Base-by-base conservation (phyloP, 169 alveolate genomes). In the Plasmodium billcollinsi region DNA sequence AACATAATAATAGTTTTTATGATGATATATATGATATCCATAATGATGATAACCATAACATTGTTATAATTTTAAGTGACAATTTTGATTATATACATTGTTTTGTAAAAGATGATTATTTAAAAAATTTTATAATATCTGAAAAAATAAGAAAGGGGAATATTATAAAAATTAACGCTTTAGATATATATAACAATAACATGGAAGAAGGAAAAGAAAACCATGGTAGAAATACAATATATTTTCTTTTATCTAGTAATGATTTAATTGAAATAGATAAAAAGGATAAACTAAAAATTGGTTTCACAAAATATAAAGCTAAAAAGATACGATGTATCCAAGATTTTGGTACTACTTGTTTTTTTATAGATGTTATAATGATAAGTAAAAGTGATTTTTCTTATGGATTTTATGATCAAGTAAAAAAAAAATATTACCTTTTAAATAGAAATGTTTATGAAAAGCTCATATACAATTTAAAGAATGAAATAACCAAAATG, bases 381-480 rank as follows among this genome's bases (percentile, higher is more conserved):
- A 80, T 80, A 39, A 80, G 90, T 47, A 80, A 80, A 26, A 80
- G 90, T 80, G 90, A 80, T 67, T 80, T 80, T 52, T 80, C 90
- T 12, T 80, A 80, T 58, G 90, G 90, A 45, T 80, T 67, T 72
- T 80, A 69, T 62, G 90, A 80, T 18, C 70, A 43, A 18, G 29
- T 69, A 54, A 50, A 33, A 49, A 67, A 67, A 47, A 67, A 69
- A 71, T 62, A 52, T 62, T 80, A 15, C 49, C 47, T 80, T 21
- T 26, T 80, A 80, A 71, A 67, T 54, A 62, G 73, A 45, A 62
- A 66, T 67, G 29, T 80, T 59, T 80, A 80, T 47, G 90, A 80
- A 61, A 80, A 80, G 20, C 67, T 70, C 8, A 69, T 80, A 14
- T 80, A 80, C 33, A 70, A 80, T 69, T 62, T 80, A 71, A 66